Conservation (phyloP, 163 green algal genomes). For the Chloromonas sp. region DNA sequence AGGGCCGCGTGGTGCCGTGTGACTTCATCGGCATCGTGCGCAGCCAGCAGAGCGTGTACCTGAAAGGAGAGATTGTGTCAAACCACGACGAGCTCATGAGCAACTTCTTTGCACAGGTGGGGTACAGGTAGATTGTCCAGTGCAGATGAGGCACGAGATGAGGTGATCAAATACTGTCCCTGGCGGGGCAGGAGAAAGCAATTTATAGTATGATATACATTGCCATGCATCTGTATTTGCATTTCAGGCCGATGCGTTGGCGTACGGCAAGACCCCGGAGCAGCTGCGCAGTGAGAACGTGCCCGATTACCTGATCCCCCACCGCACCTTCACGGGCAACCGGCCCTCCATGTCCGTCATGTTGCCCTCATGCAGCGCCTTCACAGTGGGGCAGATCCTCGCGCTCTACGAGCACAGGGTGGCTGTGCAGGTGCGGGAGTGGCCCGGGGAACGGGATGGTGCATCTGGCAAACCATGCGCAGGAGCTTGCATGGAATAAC, state of each 20-base stretch:
- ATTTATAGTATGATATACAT: too few relatives aligned
- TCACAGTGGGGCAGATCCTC: constrained; percentile 92
- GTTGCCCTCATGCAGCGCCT: constrained; percentile 84
- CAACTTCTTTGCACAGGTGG: constrained; percentile 98
- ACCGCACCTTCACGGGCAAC: constrained; percentile 95
- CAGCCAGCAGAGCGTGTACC: constrained; percentile 92
- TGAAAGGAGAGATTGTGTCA: constrained; percentile 94
- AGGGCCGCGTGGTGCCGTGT: constrained; percentile 74
- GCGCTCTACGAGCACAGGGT: constrained; percentile 95
- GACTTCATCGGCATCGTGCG: constrained; percentile 97
- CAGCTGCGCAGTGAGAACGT: constrained; percentile 86
- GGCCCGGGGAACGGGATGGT: neutral
- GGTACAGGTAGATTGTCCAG: neutral
- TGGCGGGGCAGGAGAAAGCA: too few relatives aligned
- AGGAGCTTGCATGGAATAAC: too few relatives aligned
- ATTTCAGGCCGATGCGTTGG: constrained; percentile 84
- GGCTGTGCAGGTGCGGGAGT: constrained; percentile 60
- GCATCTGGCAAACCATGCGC: too few relatives aligned
- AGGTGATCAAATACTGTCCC: too few relatives aligned
- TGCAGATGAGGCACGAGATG: too few relatives aligned
- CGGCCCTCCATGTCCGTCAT: constrained; percentile 87
- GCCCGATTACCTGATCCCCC: constrained; percentile 87
- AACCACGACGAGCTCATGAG: constrained; percentile 99
- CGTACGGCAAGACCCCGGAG: constrained; percentile 84
- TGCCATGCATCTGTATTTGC: neutral